Evolutionary conservation across 768 basidiomycete genomes (phyloP), one percentile per base, ranked within the genome.

Genomic region (Boletus rex-veris): DNA sequence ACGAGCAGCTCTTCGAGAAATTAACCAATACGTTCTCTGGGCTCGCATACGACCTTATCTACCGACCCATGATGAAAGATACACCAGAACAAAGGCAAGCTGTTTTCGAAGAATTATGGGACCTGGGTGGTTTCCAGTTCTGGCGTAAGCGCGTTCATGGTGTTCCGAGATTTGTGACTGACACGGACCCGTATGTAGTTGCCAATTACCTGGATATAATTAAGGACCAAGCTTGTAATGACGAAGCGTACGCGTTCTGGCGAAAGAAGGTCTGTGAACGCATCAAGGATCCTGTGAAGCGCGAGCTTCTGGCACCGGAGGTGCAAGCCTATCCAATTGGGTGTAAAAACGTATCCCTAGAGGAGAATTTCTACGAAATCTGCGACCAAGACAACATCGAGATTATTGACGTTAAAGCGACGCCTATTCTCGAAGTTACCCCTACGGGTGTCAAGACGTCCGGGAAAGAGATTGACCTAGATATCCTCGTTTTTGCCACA

Each of bases 61-160:
- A 45, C 31, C 56, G 51, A 16, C 56, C 58, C n/a, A 53, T 58
- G 58, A 53, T 18, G 50, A 33, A 14, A 21, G 58, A 58, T 28
- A 48, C 33, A 9, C 21, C 33, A 1, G 49, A 57, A 48, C 33
- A 50, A 37, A 51, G 57, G 24, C 40, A 57, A 19, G 47, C 45
- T 5, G 1, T 40, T 14, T 58, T 58, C 2, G 56, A 58, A 15
- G 42, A 52, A 26, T 12, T 58, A 3, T 58, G 56, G 58, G 33
- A 45, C 5, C 0, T 40, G 2, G 57, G 57, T 21, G 50, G 49
- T 15, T 31, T 41, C 19, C 41, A 48, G 15, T 58, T 48, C 28
- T 58, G 50, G 57, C 11, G 55, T 45, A 5, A 43, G 57, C 35
- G 24, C 31, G 7, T 37, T 4, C n/a, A 11, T 12, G 9, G 3